These are phyloP conservation scores for Blakeslea trispora DNA, from an alignment of 371 early-diverging fungal species.

Conservation along the genomic window DNA sequence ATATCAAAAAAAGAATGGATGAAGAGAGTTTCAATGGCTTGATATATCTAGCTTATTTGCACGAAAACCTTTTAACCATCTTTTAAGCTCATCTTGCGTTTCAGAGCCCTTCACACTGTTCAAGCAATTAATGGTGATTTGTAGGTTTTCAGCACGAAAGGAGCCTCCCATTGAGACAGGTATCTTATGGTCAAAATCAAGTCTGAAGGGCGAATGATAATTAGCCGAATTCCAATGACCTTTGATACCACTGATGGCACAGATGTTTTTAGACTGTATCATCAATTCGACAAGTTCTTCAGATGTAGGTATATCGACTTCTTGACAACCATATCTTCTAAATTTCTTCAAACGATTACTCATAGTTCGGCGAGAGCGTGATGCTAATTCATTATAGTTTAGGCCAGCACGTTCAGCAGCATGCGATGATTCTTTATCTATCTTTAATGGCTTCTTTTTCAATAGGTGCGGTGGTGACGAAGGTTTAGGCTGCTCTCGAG, in stretches of 20 bases:
- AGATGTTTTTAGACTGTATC: not conserved
- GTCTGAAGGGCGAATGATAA: not conserved
- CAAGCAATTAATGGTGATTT: not conserved
- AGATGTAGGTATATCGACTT: too few species aligned
- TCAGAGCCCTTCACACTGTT: not conserved
- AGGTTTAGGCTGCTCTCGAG: too few species aligned
- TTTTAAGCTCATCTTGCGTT: not conserved
- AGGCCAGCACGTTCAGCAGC: too few species aligned
- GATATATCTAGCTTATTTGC: not conserved
- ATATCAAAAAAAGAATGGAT: too few species aligned
- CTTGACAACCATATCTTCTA: too few species aligned
- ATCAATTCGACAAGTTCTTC: not conserved
- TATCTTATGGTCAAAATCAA: not conserved
- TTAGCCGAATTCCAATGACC: not conserved
- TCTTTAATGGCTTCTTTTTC: too few species aligned
- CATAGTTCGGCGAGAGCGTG: too few species aligned
- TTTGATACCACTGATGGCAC: not conserved
- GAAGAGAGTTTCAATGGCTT: too few species aligned
- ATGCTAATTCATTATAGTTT: too few species aligned
- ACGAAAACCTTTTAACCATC: not conserved
- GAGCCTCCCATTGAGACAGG: not conserved
- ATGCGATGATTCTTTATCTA: too few species aligned
- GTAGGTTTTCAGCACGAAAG: not conserved
- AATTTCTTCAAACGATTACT: too few species aligned
- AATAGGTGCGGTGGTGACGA: too few species aligned